A percentile compares a stretch with the other conserved stretches of the same genome.
Evolutionary conservation across 352 stramenopile species (phyloP).

Genomic region (Pythium pectinolyticum): DNA sequence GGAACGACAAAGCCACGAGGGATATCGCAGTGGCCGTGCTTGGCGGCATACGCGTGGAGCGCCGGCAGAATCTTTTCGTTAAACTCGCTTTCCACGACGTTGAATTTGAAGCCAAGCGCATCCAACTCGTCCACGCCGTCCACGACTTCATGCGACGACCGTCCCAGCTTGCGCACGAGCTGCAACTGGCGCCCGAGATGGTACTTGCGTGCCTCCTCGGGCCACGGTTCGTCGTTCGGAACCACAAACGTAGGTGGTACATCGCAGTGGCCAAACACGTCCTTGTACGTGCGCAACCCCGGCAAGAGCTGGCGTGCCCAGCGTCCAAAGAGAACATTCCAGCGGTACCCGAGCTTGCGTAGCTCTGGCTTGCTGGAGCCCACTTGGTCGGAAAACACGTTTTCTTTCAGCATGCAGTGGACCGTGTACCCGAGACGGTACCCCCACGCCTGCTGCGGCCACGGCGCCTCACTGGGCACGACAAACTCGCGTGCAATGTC

Average conservation of each 20-base stretch:
- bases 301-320: constrained; percentile 23
- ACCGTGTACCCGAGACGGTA: constrained; percentile 62
- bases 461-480: constrained; percentile 48
- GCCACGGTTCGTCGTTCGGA: constrained; percentile 62
- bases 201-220: constrained; percentile 72
- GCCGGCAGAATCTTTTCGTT: constrained; percentile 46
- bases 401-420: constrained; percentile 38
- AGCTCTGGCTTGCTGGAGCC: constrained; percentile 23
- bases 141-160: constrained; percentile 36
- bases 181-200: constrained; percentile 85
- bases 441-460: constrained; percentile 42
- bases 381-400: constrained; percentile 49
- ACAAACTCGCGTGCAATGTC: constrained; percentile 56
- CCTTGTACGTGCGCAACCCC: constrained; percentile 44
- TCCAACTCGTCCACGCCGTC: constrained; percentile 62
- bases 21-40: constrained; percentile 85
- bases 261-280: constrained; percentile 72
- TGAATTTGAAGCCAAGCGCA: constrained; percentile 68
- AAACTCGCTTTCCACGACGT: constrained; percentile 61
- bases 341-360: constrained; percentile 46
- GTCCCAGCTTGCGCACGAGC: constrained; percentile 51
- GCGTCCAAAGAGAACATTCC: constrained; percentile 52
- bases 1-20: constrained; percentile 90
- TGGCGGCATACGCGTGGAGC: constrained; percentile 68
- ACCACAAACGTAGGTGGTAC: constrained; percentile 74